Base-by-base conservation (phyloP, 2,329 filamentous ascomycete species). In the Myriosclerotinia curreyana region DNA sequence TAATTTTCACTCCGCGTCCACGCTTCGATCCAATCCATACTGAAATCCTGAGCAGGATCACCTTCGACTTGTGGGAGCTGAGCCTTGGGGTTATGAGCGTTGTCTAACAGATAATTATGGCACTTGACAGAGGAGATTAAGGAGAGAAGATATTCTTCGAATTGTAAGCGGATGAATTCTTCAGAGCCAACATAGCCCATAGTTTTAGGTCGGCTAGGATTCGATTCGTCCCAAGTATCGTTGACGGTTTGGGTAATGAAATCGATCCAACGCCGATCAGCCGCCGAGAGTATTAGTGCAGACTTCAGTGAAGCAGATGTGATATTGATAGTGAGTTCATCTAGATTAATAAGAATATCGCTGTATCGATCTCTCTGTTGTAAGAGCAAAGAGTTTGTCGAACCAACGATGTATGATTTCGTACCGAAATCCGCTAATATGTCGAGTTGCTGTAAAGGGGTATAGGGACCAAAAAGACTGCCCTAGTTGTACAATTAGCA, bases 321-420 rank as follows among this genome's bases (percentile, higher is more conserved):
- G 68, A 97, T 91, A 71, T 86, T 94, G 70, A 98, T 87, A 2
- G 86, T 90, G 69, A 89, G 86, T 68, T 97, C 93, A 75, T 99
- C 95, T 25, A 99, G 86, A 74, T 99, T 97, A 74, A 99, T 92
- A 66, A 99, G 82, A 44, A 98, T 92, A 73, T 99, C 95, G 75
- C 92, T 96, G 76, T 99, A 98, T 52, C 92, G 87, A 74, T 99
- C 94, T 75, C 88, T 96, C 75, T 99, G 95, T 73, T 97, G 93
- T 14, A 99, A 80, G 42, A 99, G 82, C 31, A 99, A 82, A 7
- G 92, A 96, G 76, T 99, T 99, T 46, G 95, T 99, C 69, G 93
- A 97, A 68, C 95, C 95, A 64, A 99, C 93, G 62, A 99, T 90
- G 73, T 98, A 99, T 1, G 94, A 97, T 78, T 96, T 98, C 25